These are phyloP conservation scores for Aphanocladium album DNA, from an alignment of 2,329 filamentous ascomycete species.

Conservation along the genomic window DNA sequence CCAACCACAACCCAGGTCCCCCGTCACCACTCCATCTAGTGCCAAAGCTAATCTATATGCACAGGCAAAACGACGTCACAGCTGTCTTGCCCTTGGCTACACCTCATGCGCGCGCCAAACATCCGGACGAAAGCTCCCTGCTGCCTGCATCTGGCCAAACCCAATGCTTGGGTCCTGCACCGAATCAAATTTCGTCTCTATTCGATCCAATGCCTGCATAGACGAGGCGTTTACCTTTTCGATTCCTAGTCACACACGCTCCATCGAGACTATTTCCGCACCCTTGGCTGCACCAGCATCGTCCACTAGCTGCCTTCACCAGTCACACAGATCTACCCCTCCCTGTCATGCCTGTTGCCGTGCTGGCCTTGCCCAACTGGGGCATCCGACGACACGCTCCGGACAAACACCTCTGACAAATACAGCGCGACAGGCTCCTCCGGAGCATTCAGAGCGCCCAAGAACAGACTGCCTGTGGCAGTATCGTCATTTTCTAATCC, in stretches of 20 bases:
- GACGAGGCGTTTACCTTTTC: neutral
- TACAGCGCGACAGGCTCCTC: neutral
- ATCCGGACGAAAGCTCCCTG: neutral
- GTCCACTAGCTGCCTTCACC: neutral
- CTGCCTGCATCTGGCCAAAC: neutral
- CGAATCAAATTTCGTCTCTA: neutral
- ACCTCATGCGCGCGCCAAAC: neutral
- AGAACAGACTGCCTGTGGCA: neutral
- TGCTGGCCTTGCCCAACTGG: neutral
- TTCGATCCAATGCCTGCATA: neutral
- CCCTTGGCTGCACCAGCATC: conserved; percentile 1
- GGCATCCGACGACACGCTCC: neutral
- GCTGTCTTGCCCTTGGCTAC: neutral
- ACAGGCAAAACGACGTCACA: conserved; percentile 8
- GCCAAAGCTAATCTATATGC: conserved; percentile 10
- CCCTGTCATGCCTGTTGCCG: too few species aligned
- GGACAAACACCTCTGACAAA: neutral
- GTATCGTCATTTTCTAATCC: neutral
- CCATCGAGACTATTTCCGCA: neutral
- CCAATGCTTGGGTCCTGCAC: neutral
- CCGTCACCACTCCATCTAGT: neutral
- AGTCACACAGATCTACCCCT: conserved; percentile 4
- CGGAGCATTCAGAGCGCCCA: neutral
- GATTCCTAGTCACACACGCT: neutral
- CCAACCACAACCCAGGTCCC: neutral